Conservation (phyloP, 352 stramenopile species). For the Phytophthora europaea region DNA sequence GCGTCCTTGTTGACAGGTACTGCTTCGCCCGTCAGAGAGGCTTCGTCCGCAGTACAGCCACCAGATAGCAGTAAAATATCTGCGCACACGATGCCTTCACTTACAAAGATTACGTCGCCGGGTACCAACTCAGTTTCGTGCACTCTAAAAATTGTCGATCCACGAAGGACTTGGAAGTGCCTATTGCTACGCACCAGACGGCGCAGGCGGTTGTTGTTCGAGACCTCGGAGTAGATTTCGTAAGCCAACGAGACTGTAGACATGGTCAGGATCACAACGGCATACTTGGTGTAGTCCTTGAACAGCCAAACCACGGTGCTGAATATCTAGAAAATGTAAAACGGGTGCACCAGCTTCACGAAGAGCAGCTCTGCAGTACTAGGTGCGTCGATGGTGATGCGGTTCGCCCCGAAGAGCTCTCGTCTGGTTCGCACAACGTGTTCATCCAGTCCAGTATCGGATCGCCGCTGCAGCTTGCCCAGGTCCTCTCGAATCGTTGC, state of each 20-base stretch:
- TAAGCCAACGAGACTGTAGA: slow-evolving; percentile 53
- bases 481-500: slow-evolving; percentile 47
- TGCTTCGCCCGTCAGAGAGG: slow-evolving; percentile 57
- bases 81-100: slow-evolving; percentile 37
- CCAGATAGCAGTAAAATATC: slow-evolving; percentile 59
- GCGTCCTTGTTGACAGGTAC: slow-evolving; percentile 57
- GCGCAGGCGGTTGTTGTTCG: slow-evolving; percentile 55
- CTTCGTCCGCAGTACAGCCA: slow-evolving; percentile 52
- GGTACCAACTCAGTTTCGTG: slow-evolving; percentile 56
- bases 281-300: slow-evolving; percentile 56
- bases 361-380: slow-evolving; percentile 53
- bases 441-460: slow-evolving; percentile 31
- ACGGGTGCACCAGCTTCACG: slow-evolving; percentile 66
- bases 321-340: slow-evolving; percentile 75
- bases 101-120: slow-evolving; percentile 57
- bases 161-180: slow-evolving; percentile 45
- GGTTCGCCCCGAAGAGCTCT: slow-evolving; percentile 57
- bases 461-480: background rate
- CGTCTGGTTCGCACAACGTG: slow-evolving; percentile 25
- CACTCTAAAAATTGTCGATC: slow-evolving; percentile 12
- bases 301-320: slow-evolving; percentile 58
- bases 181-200: slow-evolving; percentile 50
- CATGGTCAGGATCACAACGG: slow-evolving; percentile 52
- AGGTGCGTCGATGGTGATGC: slow-evolving; percentile 50
- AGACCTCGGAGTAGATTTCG: slow-evolving; percentile 61